Percentiles rank a stretch among this genome's conserved stretches.
These are phyloP conservation scores for Eimeria falciformis DNA, from an alignment of 169 alveolate species.

Conservation along the genomic window DNA sequence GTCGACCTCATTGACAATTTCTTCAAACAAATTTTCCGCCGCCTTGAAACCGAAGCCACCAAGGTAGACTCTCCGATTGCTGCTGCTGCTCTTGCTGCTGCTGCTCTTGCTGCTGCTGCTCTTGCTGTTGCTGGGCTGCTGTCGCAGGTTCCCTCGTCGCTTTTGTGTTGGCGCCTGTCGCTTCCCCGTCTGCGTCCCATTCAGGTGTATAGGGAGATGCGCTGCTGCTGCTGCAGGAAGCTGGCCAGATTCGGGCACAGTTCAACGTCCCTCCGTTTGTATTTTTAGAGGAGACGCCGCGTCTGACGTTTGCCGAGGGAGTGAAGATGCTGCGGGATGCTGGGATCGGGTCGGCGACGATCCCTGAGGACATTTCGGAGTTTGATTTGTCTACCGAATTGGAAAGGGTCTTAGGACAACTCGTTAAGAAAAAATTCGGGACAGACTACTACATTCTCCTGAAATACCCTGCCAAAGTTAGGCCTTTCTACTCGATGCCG, in stretches of 20 bases:
- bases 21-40: slow-evolving; percentile 92
- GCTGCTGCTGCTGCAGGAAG: slow-evolving; percentile 38
- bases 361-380: slow-evolving; percentile 88
- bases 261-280: slow-evolving; percentile 73
- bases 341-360: slow-evolving; percentile 79
- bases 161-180: no score
- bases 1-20: slow-evolving; percentile 94
- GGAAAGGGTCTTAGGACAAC: slow-evolving; percentile 95
- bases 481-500: slow-evolving; percentile 99
- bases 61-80: neutral
- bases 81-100: slow-evolving; percentile 11
- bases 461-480: slow-evolving; percentile 95
- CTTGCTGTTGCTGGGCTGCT: slow-evolving; percentile 47
- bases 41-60: slow-evolving; percentile 85
- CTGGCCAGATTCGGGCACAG: slow-evolving; percentile 59
- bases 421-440: slow-evolving; percentile 95
- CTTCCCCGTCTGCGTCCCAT: no score
- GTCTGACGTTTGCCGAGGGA: slow-evolving; percentile 82
- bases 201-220: neutral
- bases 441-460: slow-evolving; percentile 97
- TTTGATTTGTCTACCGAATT: slow-evolving; percentile 94
- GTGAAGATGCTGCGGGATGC: slow-evolving; percentile 85
- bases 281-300: slow-evolving; percentile 74
- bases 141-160: neutral
- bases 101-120: slow-evolving; percentile 15